Conservation (phyloP, 1,284 basidiomycete genomes). For the Heterobasidion irregulare region DNA sequence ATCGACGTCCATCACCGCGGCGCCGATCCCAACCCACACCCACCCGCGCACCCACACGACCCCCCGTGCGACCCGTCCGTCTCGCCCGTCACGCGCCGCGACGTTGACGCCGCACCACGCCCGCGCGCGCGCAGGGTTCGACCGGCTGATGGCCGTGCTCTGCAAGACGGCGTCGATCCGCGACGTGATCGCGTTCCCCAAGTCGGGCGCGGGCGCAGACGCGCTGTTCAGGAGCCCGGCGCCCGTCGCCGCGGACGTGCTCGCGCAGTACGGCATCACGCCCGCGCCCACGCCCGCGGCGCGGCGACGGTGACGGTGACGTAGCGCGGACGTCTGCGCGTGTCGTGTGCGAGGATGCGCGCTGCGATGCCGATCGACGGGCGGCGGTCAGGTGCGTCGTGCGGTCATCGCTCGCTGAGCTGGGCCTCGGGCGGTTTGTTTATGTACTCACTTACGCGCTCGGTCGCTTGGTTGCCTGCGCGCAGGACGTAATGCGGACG, state of each 20-base stretch:
- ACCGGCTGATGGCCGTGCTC: constrained; percentile 86
- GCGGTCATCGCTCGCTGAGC: too few relatives aligned
- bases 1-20: too few relatives aligned
- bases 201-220: constrained; percentile 80
- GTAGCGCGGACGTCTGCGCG: background rate
- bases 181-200: constrained; percentile 96
- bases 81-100: background rate
- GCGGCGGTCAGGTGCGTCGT: too few relatives aligned
- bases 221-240: constrained; percentile 84
- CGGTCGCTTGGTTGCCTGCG: too few relatives aligned
- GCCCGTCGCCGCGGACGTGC: constrained; percentile 40
- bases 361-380: too few relatives aligned
- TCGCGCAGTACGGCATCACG: constrained; percentile 58
- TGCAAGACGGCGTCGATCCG: constrained; percentile 81
- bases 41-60: background rate
- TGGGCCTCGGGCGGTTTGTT: too few relatives aligned
- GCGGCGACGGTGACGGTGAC: constrained; percentile 1
- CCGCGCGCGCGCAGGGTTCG: constrained; percentile 56
- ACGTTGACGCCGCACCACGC: too few relatives aligned
- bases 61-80: background rate
- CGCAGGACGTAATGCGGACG: too few relatives aligned
- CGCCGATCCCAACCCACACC: too few relatives aligned
- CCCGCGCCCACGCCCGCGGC: constrained; percentile 11
- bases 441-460: too few relatives aligned
- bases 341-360: background rate